These are phyloP conservation scores for Cryptosporidium ryanae DNA, from an alignment of 169 alveolate species.

Conservation along the genomic window DNA sequence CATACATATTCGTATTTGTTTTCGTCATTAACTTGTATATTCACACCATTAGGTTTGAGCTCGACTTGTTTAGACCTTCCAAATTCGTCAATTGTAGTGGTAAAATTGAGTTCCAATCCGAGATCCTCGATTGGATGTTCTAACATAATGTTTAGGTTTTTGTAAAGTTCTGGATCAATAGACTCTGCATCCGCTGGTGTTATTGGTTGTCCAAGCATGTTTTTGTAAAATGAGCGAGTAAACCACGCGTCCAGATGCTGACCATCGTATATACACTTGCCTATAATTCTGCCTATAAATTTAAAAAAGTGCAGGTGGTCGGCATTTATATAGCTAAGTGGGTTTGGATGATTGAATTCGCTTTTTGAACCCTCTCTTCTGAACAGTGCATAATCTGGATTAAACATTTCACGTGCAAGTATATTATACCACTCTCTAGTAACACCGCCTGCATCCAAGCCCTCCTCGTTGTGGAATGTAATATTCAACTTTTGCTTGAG, in stretches of 20 bases:
- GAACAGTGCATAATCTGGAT: conserved; percentile 96
- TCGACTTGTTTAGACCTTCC: conserved; percentile 94
- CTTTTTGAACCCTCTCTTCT: conserved; percentile 89
- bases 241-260: conserved; percentile 97
- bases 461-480: conserved; percentile 97
- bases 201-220: conserved; percentile 95
- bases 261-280: conserved; percentile 97
- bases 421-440: conserved; percentile 98
- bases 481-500: conserved; percentile 94
- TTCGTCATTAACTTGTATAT: conserved; percentile 88
- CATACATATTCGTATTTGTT: conserved; percentile 95
- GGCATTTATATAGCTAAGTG: conserved; percentile 92
- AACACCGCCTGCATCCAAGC: conserved; percentile 99
- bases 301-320: conserved; percentile 96
- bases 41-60: conserved; percentile 95
- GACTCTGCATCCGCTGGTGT: conserved; percentile 97
- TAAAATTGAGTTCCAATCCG: conserved; percentile 88
- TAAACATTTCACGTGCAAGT: conserved; percentile 97
- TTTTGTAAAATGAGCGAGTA: conserved; percentile 97
- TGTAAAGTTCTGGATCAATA: conserved; percentile 96
- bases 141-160: conserved; percentile 92
- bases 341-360: conserved; percentile 96
- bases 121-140: conserved; percentile 92
- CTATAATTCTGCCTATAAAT: conserved; percentile 98
- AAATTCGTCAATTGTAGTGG: conserved; percentile 94